Evolutionary conservation across 176 grass and related monocot genomes (phyloP).

Genomic region (Eleusine indica): DNA sequence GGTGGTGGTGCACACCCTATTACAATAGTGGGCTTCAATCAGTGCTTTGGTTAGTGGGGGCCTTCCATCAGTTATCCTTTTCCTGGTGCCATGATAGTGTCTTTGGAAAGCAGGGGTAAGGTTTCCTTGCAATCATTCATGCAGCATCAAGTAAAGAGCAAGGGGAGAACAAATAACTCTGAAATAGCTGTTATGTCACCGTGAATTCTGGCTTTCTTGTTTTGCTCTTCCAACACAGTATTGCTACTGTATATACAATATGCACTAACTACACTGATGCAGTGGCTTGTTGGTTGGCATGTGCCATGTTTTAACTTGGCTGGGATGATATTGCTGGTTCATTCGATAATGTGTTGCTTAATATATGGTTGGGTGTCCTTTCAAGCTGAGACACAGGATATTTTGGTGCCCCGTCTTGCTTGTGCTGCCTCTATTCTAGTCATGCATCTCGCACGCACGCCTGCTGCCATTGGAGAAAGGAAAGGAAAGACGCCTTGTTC

Average conservation of each 20-base stretch:
- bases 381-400: slow-evolving; percentile 23
- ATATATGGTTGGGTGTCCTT: slow-evolving; percentile 28
- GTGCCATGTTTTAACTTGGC: background rate
- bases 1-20: slow-evolving; percentile 30
- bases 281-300: slow-evolving; percentile 25
- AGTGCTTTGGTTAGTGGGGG: slow-evolving; percentile 49
- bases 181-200: slow-evolving; percentile 5
- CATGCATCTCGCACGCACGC: slow-evolving; percentile 14
- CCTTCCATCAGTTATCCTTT: slow-evolving; percentile 40
- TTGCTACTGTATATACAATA: background rate
- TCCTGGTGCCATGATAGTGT: slow-evolving; percentile 51
- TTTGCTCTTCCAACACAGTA: background rate
- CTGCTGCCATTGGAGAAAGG: background rate
- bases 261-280: background rate
- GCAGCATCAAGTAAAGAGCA: slow-evolving; percentile 23
- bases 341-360: slow-evolving; percentile 13
- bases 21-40: slow-evolving; percentile 37
- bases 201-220: slow-evolving; percentile 38
- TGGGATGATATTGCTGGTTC: background rate
- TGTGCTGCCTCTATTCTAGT: background rate
- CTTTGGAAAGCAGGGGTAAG: slow-evolving; percentile 32
- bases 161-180: background rate
- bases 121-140: slow-evolving; percentile 54
- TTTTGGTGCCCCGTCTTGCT: slow-evolving; percentile 39
- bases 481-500: background rate